phyloP scores from a whole-genome alignment of 768 basidiomycete species.

The Ramaria rubella region DNA sequence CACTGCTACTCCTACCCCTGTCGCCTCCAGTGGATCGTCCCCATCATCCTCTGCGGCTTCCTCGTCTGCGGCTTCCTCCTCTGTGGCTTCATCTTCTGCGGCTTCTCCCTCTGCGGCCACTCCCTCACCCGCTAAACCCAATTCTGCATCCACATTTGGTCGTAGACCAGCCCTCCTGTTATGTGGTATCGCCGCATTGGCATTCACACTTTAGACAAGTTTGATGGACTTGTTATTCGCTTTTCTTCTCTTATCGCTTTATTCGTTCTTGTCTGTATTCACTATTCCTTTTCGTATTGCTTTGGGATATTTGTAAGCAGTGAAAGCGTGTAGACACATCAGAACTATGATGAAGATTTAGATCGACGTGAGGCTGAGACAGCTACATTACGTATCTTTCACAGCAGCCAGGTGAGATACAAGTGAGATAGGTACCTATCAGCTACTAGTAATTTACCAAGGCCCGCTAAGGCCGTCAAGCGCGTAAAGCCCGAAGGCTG shows the following conservation, averaged over 20 bases:
- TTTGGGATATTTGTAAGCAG: too few relatives aligned
- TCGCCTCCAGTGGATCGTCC: slow-evolving; percentile 9
- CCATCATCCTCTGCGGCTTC: slow-evolving; percentile 9
- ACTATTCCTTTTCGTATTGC: too few relatives aligned
- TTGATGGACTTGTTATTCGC: neutral
- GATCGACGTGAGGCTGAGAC: too few relatives aligned
- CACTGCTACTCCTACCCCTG: slow-evolving; percentile 18
- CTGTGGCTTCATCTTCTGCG: neutral
- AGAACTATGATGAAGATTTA: too few relatives aligned
- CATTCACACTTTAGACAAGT: neutral
- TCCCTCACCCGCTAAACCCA: slow-evolving; percentile 10
- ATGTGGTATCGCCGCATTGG: slow-evolving; percentile 1
- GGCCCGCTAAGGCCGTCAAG: too few relatives aligned
- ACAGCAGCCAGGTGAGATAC: too few relatives aligned
- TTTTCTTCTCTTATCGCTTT: neutral
- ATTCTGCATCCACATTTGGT: neutral
- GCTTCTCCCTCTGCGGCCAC: slow-evolving; percentile 3
- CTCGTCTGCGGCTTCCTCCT: slow-evolving; percentile 2
- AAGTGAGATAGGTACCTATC: too few relatives aligned
- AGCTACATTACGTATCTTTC: too few relatives aligned
- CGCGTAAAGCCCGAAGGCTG: too few relatives aligned
- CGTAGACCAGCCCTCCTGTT: neutral
- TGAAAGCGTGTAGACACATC: too few relatives aligned
- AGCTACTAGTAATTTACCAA: too few relatives aligned
- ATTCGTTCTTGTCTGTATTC: neutral